These are phyloP conservation scores for Coprinopsis cinerea DNA, from an alignment of 768 basidiomycete species.

Conservation along the genomic window DNA sequence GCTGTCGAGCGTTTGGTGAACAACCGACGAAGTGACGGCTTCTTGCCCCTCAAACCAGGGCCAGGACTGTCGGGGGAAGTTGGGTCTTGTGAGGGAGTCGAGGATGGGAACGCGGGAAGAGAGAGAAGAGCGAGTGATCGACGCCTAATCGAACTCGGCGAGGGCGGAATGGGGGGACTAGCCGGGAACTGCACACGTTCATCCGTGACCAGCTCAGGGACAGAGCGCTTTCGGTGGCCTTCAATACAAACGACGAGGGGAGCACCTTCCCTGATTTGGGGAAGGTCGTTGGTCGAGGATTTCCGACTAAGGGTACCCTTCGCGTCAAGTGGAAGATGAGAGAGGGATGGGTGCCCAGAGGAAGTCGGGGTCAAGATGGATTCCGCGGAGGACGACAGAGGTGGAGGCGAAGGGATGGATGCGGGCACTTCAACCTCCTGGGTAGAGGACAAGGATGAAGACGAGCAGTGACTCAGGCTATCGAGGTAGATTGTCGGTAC, in stretches of 20 bases:
- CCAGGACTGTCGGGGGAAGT: constrained; percentile 11
- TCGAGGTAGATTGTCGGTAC: constrained; percentile 36
- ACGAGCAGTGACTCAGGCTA: constrained; percentile 25
- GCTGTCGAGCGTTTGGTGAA: constrained; percentile 55
- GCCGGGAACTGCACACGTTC: constrained; percentile 42
- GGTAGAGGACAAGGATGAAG: constrained; percentile 23
- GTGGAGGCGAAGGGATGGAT: constrained; percentile 34
- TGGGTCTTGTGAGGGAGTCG: constrained; percentile 6
- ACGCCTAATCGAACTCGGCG: constrained; percentile 23
- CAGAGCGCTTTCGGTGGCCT: constrained; percentile 10
- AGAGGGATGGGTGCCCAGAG: constrained; percentile 41
- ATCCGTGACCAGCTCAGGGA: constrained; percentile 21
- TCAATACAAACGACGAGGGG: neutral
- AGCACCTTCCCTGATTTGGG: constrained; percentile 21
- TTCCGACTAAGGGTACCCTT: constrained; percentile 14
- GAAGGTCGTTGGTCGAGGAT: constrained; percentile 17
- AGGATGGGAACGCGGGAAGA: constrained; percentile 27
- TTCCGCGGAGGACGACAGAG: constrained; percentile 53
- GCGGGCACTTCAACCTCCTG: constrained; percentile 8
- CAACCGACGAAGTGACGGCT: constrained; percentile 63
- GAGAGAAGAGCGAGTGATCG: constrained; percentile 37
- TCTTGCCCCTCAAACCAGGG: constrained; percentile 41
- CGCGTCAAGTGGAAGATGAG: constrained; percentile 24
- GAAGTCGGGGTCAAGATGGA: constrained; percentile 53
- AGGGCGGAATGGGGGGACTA: constrained; percentile 24